Evolutionary conservation across 257 asterid genomes (phyloP), one percentile per base, ranked within the genome.

Genomic region (Solanum virginianum): DNA sequence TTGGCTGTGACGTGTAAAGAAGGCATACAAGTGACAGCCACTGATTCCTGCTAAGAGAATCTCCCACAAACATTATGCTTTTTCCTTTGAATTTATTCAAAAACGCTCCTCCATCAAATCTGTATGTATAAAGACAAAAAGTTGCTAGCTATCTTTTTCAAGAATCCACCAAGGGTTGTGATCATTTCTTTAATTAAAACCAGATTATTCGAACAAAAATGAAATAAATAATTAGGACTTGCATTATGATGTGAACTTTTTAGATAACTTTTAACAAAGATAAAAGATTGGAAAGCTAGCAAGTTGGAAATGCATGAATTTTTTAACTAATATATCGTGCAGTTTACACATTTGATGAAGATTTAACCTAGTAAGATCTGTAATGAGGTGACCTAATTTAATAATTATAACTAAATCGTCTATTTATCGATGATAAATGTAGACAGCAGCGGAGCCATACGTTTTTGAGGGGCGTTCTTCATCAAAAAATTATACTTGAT

Each of bases 21-120:
- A 90, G 55, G 83, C 92, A 90, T 2, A 84, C 81, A 26, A 90
- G 80, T 41, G 92, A 90, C 88, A 86, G 86, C 86, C 90, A 88
- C 11, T 88, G 92, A 32, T 90, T 88, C 63, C 90, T 83, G 45
- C 90, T 90, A 4, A 90, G 81, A 63, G 92, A 90, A 81, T 90
- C 92, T 13, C 92, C 92, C 0, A 85, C 86, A 54, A 88, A 90
- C 86, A 90, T 88, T 20, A 90, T 81, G 71, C 85, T 86, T 82
- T 90, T 90, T 18, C 91, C 92, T 85, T 80, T 81, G 26, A 86
- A 88, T 72, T 85, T 87, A 75, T 86, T 68, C 85, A 90, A 79
- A 45, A 90, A 86, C 29, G 65, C 84, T 1, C 45, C 85, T 45
- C 92, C 92, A 85, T 90, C 72, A 39, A 90, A 90, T 57, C 90